Evolutionary conservation across 208 protist genomes (phyloP), one percentile per base, ranked within the genome.

Genomic region (Trypanosoma conorhini): DNA sequence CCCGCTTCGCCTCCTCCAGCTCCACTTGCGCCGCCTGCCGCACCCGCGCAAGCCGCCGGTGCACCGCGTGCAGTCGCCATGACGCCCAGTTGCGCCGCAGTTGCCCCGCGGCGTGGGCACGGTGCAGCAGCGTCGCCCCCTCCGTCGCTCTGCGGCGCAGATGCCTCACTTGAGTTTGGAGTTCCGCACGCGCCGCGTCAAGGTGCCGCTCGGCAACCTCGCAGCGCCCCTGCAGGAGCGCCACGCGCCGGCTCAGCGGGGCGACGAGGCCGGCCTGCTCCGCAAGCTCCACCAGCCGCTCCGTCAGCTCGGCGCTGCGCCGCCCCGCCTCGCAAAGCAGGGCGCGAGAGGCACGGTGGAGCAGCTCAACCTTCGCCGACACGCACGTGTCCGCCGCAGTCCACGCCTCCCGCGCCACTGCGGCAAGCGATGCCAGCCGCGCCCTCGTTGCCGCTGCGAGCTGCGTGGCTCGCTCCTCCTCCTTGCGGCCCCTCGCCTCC

Each of bases 231-330:
- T 82, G 67, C 19, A 84, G 28, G 21, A 50, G 54, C 62, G 80
- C 40, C 12, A 80, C 75, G 3, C 67, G 62, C 48, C 79, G 79
- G 38, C 72, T 76, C 46, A 87, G 64, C 12, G 82, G 75, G 3
- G 75, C 55, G 10, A 87, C 46, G 13, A 79, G 58, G 31, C 40
- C n/a, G 10, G 82, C 62, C 10, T 84, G 70, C 5, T 51, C 26
- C 17, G 30, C 33, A 13, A 82, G 70, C 19, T 48, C 62, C 22
- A 31, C 35, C 7, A 68, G 31, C 70, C 80, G 35, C 22, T n/a
- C 42, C 17, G 19, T 42, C 30, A 72, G 44, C 22, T 62, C 57
- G 10, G 24, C n/a, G 38, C 10, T 35, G 28, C 55, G 26, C 5
- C 30, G 7, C 35, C 2, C 35, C 26, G 67, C 21, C 10, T 71